These are phyloP conservation scores for Fonsecaea monophora DNA, from an alignment of 2,329 filamentous ascomycete species.

Conservation along the genomic window DNA sequence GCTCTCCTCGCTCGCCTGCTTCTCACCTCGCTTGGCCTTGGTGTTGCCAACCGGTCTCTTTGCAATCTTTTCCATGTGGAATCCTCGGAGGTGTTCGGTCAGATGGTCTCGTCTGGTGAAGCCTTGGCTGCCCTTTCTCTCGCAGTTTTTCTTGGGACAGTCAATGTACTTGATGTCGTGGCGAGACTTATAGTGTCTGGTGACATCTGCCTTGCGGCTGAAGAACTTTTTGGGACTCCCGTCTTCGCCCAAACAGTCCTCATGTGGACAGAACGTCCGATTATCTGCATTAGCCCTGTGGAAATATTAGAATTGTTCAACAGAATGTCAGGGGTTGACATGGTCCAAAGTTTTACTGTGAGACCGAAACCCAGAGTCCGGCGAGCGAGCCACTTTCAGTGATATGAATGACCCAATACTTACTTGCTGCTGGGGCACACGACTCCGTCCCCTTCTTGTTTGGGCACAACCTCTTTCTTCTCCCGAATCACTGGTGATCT, in stretches of 20 bases:
- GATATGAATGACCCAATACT: not conserved
- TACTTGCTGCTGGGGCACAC: not conserved
- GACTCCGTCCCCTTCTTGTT: not conserved
- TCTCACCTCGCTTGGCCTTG: constrained; percentile 10
- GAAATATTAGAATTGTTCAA: constrained; percentile 5
- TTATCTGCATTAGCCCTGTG: constrained; percentile 3
- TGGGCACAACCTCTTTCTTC: not conserved
- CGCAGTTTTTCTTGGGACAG: constrained; percentile 54
- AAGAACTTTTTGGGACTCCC: constrained; percentile 43
- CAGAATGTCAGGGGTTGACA: not conserved
- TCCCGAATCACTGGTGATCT: no score
- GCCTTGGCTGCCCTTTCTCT: constrained; percentile 55
- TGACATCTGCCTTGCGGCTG: constrained; percentile 57
- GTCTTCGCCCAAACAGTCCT: constrained; percentile 40
- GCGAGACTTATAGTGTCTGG: constrained; percentile 56
- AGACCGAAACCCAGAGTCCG: not conserved
- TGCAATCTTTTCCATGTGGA: constrained; percentile 58
- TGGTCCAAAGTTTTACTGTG: not conserved
- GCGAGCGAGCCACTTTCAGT: not conserved
- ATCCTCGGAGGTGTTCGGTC: constrained; percentile 63
- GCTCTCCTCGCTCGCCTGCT: constrained; percentile 1
- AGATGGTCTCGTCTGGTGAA: constrained; percentile 66
- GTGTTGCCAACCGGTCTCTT: constrained; percentile 23
- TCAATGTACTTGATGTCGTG: constrained; percentile 52
- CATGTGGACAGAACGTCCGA: constrained; percentile 37